Conservation (phyloP, 345 rosid species). For the Populus ilicifolia region DNA sequence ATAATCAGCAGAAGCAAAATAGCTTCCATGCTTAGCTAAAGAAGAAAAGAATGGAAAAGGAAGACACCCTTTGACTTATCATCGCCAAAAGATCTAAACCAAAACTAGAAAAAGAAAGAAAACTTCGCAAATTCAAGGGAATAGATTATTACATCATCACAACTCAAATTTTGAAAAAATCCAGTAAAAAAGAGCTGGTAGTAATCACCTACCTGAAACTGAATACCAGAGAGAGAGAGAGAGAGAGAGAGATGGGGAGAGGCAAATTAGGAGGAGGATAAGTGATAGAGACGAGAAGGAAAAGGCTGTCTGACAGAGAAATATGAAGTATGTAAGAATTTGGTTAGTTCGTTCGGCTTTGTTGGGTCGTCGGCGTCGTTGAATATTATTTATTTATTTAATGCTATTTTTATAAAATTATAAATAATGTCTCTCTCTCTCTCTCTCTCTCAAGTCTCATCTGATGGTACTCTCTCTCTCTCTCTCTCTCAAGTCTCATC, state of each 20-base stretch:
- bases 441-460: not conserved
- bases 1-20: not conserved
- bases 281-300: not conserved
- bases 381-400: not conserved
- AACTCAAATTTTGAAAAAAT: not conserved
- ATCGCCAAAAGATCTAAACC: constrained; percentile 21
- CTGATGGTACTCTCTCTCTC: not conserved
- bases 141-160: not conserved
- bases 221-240: not conserved
- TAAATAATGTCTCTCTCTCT: not conserved
- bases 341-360: not conserved
- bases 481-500: not conserved
- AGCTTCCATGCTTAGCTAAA: not conserved
- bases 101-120: not conserved
- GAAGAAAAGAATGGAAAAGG: not conserved
- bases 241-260: not conserved
- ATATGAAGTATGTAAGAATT: not conserved
- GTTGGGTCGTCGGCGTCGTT: constrained; percentile 28
- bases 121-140: not conserved
- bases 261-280: not conserved
- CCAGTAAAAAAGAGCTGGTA: constrained; percentile 1
- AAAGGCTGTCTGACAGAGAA: not conserved
- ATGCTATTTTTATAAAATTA: not conserved
- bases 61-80: constrained; percentile 5
- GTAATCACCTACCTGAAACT: constrained; percentile 7